Evolutionary conservation across 495 filamentous ascomycete species (phyloP), one percentile per base, ranked within the genome.

Genomic region (Xylaria scruposa): DNA sequence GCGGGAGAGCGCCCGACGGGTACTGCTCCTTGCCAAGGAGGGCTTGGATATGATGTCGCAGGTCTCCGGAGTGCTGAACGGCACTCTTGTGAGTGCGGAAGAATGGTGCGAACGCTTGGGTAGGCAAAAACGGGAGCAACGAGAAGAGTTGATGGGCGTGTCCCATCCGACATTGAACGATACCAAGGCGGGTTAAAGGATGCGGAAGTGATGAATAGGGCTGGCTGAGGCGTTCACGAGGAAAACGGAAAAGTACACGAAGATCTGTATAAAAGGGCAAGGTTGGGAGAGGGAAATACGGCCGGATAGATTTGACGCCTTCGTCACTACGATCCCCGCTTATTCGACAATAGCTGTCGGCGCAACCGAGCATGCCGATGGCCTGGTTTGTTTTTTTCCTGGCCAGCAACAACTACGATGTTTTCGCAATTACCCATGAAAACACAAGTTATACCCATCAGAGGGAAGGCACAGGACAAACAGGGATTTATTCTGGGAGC

Each of bases 1-100:
- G 24, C 80, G 81, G 4, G 82, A 87, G 19, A 81, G 86, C 24
- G 93, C 92, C 3, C 88, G 91, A 70, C 83, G 90, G 19, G 93
- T 94, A 44, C 75, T 97, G 13, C 89, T 94, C 0, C 88, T 98
- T 40, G 94, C 94, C 2, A 91, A 91, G 71, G 94, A 97, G 78
- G 93, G 93, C 3, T 85, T 98, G 29, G 92, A 97, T 73, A 95
- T 97, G 88, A 92, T 97, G 87, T 84, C 87, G 0, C 92, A 97
- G 77, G 93, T 98, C 53, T 92, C 88, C 31, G 89, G 88, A 0
- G 90, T 95, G 0, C 88, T 97, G 31, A 91, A 94, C 74, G 89
- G 91, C n/a, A 97, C 95, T 4, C 89, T 97, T 38, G 86, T 90
- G 46, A 93, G 90, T 76, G 95, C 95, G 5, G 94, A 97, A 79